phyloP scores from a whole-genome alignment of 2,329 filamentous ascomycete genomes.

The Albifimbria verrucaria region DNA sequence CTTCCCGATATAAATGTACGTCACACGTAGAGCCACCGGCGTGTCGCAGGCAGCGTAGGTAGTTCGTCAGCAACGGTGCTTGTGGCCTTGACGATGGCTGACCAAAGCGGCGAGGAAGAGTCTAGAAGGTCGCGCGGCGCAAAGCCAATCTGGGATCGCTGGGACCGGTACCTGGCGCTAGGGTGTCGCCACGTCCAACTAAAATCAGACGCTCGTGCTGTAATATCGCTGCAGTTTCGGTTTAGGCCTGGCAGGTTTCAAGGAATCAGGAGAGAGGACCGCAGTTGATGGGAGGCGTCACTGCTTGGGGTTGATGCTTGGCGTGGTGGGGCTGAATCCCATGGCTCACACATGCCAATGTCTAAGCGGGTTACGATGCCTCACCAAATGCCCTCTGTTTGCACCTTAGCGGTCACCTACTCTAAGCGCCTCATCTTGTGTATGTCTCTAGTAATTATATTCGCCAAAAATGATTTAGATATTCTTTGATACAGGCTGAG shows the following conservation, averaged over 20 bases:
- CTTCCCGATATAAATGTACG: constrained; percentile 4
- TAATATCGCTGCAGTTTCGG: background rate
- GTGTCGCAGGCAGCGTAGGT: background rate
- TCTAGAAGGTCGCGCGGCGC: constrained; percentile 27
- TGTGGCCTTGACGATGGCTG: constrained; percentile 14
- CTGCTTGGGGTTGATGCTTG: no score
- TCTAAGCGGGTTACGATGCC: no score
- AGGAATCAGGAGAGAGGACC: background rate
- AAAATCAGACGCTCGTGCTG: background rate
- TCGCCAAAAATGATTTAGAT: background rate
- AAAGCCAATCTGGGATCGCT: constrained; percentile 5
- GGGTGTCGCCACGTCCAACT: background rate
- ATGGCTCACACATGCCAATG: background rate
- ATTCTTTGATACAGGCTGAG: background rate
- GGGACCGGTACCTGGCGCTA: background rate
- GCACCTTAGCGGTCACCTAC: no score
- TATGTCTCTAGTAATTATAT: no score
- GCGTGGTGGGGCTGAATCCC: background rate
- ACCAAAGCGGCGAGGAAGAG: constrained; percentile 24
- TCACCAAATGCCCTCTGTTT: no score
- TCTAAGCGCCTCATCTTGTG: no score
- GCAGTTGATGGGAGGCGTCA: no score
- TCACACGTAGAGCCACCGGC: background rate
- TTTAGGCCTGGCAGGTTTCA: background rate
- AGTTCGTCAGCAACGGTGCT: background rate